These are phyloP conservation scores for Monilinia aucupariae DNA, from an alignment of 2,329 filamentous ascomycete genomes.

Conservation along the genomic window DNA sequence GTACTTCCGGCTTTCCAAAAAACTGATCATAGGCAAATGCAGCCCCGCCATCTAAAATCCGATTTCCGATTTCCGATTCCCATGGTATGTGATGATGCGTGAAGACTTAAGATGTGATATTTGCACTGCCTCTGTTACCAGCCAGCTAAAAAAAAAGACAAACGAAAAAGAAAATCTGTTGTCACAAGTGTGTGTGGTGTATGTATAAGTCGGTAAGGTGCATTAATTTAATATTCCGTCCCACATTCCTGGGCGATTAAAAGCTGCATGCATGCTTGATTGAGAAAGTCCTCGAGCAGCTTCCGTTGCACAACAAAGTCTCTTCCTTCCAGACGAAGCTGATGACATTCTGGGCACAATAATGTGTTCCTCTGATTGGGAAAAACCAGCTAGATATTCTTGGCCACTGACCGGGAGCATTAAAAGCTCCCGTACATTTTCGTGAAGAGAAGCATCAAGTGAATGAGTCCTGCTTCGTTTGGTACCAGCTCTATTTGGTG, in stretches of 20 bases:
- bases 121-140: conserved; percentile 8
- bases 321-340: conserved; percentile 49
- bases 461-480: conserved; percentile 59
- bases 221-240: conserved; percentile 51
- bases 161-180: conserved; percentile 21
- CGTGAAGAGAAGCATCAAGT: conserved; percentile 55
- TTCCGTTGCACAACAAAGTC: conserved; percentile 61
- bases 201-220: conserved; percentile 18
- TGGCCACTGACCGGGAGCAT: conserved; percentile 44
- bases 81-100: conserved; percentile 15
- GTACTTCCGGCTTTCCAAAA: neutral
- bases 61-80: neutral
- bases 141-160: conserved; percentile 14
- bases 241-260: conserved; percentile 61
- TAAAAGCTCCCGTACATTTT: conserved; percentile 54
- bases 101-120: conserved; percentile 4
- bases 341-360: conserved; percentile 41
- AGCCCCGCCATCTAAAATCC: conserved; percentile 15
- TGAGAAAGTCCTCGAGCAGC: conserved; percentile 45
- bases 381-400: conserved; percentile 25
- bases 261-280: conserved; percentile 44
- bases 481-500: conserved; percentile 37
- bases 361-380: conserved; percentile 37
- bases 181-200: conserved; percentile 17
- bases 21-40: conserved; percentile 13